Base-by-base conservation (phyloP, 192 early-diverging fungal genomes). In the Entomortierella parvispora region DNA sequence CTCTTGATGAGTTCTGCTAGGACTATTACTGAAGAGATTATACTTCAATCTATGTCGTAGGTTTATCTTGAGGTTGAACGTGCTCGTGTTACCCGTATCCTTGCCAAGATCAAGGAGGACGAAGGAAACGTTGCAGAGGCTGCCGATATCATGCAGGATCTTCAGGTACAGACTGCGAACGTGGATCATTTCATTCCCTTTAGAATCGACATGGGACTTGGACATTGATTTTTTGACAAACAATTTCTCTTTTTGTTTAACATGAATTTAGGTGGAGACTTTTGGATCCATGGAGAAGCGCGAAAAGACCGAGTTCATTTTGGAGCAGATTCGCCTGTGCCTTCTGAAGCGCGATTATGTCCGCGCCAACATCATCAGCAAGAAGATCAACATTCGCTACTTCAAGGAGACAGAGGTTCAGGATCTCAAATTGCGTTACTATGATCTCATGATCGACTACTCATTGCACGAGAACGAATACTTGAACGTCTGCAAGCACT, bases 1-100 rank as follows among this genome's bases (percentile, higher is more conserved):
- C 53, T 32, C 22, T 28, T 14, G 0, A n/a, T n/a, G n/a, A n/a
- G n/a, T n/a, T n/a, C n/a, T n/a, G n/a, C n/a, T n/a, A n/a, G n/a
- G n/a, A n/a, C n/a, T n/a, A n/a, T n/a, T n/a, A n/a, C n/a, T n/a
- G n/a, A n/a, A n/a, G n/a, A n/a, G n/a, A n/a, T n/a, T n/a, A n/a
- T n/a, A n/a, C n/a, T n/a, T n/a, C n/a, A n/a, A n/a, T n/a, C n/a
- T n/a, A 20, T 29, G 50, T 7, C 7, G 47, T 69, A 95, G 93
- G 98, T 99, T 50, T 97, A 95, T 81, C 94, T 99, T n/a, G 98
- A 99, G 83, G 95, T 98, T 3, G 96, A 98, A 78, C 90, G 97
- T 18, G 98, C 98, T 10, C 90, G 98, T 9, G 82, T 99, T 71
- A 98, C 98, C 11, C 86, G 93, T 25, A 93, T 92, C 62, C 84